Evolutionary conservation across 352 stramenopile genomes (phyloP).

Genomic region (Globisporangium abappressorium): DNA sequence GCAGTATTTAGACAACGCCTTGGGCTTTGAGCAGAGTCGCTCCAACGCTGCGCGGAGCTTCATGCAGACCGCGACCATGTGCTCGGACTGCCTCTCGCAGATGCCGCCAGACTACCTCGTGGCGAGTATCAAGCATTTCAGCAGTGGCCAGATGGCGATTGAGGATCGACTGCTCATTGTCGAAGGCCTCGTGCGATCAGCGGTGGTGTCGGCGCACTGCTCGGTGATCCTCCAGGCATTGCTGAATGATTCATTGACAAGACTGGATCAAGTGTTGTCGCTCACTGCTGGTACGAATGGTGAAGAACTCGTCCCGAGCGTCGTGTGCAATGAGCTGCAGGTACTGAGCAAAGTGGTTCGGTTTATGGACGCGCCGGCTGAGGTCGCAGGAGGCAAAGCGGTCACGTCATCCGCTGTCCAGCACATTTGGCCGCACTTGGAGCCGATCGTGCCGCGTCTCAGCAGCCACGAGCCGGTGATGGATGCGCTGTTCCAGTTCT

Average conservation of each 20-base stretch:
- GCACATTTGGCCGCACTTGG: conserved; percentile 57
- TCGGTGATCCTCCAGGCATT: conserved; percentile 48
- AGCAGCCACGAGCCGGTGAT: conserved; percentile 42
- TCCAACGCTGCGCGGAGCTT: conserved; percentile 62
- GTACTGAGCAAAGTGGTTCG: conserved; percentile 63
- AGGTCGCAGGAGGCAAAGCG: conserved; percentile 42
- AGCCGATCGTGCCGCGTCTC: conserved; percentile 37
- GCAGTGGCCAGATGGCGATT: conserved; percentile 31
- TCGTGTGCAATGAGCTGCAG: conserved; percentile 59
- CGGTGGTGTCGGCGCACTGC: conserved; percentile 44
- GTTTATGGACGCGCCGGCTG: conserved; percentile 57
- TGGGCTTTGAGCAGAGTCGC: conserved; percentile 33
- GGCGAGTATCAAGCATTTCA: conserved; percentile 47
- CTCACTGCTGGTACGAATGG: conserved; percentile 11
- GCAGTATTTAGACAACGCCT: conserved; percentile 51
- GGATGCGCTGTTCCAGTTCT: conserved; percentile 62
- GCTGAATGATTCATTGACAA: conserved; percentile 42
- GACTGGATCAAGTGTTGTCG: conserved; percentile 45
- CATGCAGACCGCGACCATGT: conserved; percentile 64
- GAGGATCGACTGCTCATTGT: conserved; percentile 61
- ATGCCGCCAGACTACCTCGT: conserved; percentile 45
- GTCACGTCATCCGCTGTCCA: conserved; percentile 49
- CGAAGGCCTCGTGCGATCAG: conserved; percentile 57
- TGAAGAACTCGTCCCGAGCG: conserved; percentile 17
- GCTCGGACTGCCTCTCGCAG: conserved; percentile 38